phyloP scores from a whole-genome alignment of 768 basidiomycete genomes.

The Mycena olivaceomarginata region DNA sequence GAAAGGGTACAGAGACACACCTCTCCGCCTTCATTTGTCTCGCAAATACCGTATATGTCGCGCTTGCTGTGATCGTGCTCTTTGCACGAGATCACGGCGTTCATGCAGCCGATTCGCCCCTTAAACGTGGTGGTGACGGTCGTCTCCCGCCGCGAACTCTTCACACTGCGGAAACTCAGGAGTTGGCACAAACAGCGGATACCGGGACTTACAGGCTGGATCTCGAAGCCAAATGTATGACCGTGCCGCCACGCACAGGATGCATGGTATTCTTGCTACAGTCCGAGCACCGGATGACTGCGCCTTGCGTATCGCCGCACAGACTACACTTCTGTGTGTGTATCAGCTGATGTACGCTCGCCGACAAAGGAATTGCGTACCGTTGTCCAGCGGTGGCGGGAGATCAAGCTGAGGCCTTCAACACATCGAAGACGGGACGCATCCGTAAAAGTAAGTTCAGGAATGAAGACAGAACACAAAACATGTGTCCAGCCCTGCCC shows the following conservation, averaged over 20 bases:
- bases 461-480: slow-evolving; percentile 91
- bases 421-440: slow-evolving; percentile 83
- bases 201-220: slow-evolving; percentile 78
- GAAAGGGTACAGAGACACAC: slow-evolving; percentile 63
- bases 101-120: slow-evolving; percentile 86
- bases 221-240: slow-evolving; percentile 94
- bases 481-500: slow-evolving; percentile 96
- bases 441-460: slow-evolving; percentile 90
- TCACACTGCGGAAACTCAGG: slow-evolving; percentile 71
- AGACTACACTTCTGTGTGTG: slow-evolving; percentile 80
- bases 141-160: slow-evolving; percentile 83
- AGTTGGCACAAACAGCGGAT: background rate
- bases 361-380: slow-evolving; percentile 64
- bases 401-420: slow-evolving; percentile 89
- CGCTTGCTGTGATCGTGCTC: slow-evolving; percentile 81
- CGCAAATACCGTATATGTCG: slow-evolving; percentile 89
- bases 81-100: slow-evolving; percentile 85
- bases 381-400: slow-evolving; percentile 81
- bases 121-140: slow-evolving; percentile 83
- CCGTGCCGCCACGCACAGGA: slow-evolving; percentile 94
- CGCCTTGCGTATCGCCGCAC: slow-evolving; percentile 84
- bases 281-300: slow-evolving; percentile 89
- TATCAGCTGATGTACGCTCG: slow-evolving; percentile 5
- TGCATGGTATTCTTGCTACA: slow-evolving; percentile 89
- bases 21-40: slow-evolving; percentile 88